phyloP scores from a whole-genome alignment of 208 protist species.

The Blechomonas ayalai region DNA sequence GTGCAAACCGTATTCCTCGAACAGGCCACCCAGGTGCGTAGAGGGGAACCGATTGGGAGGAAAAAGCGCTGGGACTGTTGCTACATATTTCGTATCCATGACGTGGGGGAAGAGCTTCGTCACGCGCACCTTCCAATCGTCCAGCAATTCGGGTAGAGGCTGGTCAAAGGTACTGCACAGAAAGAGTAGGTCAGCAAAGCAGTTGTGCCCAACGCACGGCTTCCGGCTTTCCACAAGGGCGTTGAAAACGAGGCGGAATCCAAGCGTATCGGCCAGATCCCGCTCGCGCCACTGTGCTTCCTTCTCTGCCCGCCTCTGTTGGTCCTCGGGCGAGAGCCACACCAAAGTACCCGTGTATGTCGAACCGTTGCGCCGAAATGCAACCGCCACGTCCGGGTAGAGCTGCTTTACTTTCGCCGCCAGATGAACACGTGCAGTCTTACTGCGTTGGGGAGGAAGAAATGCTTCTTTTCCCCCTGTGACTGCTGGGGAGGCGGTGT shows the following conservation, averaged over 20 bases:
- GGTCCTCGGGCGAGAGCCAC: slow-evolving; percentile 27
- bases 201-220: slow-evolving; percentile 77
- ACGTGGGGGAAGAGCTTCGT: slow-evolving; percentile 46
- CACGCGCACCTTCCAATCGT: slow-evolving; percentile 34
- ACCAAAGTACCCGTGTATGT: slow-evolving; percentile 22
- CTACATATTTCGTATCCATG: slow-evolving; percentile 61
- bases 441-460: slow-evolving; percentile 25
- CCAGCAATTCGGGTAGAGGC: slow-evolving; percentile 28
- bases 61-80: slow-evolving; percentile 27
- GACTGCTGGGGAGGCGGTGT: slow-evolving; percentile 9
- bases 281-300: slow-evolving; percentile 14
- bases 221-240: slow-evolving; percentile 51
- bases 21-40: slow-evolving; percentile 35
- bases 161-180: slow-evolving; percentile 36
- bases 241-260: slow-evolving; percentile 59
- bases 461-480: slow-evolving; percentile 26
- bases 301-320: slow-evolving; percentile 7
- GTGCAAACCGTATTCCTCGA: slow-evolving; percentile 37
- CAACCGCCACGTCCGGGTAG: slow-evolving; percentile 22
- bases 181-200: slow-evolving; percentile 72
- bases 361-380: slow-evolving; percentile 26
- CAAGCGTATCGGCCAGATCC: slow-evolving; percentile 37
- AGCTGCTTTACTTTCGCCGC: slow-evolving; percentile 10
- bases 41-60: slow-evolving; percentile 23
- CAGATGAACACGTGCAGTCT: slow-evolving; percentile 33